phyloP scores from a whole-genome alignment of 2,329 filamentous ascomycete species.

The Eutypella sp. region DNA sequence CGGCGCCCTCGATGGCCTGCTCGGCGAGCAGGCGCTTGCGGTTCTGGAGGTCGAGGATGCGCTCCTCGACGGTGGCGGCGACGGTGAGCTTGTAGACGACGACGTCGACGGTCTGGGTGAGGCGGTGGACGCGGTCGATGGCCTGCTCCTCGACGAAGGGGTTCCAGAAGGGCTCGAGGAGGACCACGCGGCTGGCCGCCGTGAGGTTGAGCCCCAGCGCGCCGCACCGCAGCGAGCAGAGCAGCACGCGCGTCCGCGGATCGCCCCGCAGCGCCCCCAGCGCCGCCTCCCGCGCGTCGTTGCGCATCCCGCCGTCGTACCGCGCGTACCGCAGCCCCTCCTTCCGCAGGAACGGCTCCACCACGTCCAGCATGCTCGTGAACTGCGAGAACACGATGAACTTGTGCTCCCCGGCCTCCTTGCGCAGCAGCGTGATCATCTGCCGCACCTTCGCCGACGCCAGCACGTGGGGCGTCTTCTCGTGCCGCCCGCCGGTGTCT shows the following conservation, averaged over 20 bases:
- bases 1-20: constrained; percentile 79
- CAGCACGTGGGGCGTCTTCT: constrained; percentile 48
- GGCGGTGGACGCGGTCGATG: constrained; percentile 96
- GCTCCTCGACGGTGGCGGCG: constrained; percentile 80
- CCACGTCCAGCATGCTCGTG: constrained; percentile 94
- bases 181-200: constrained; percentile 86
- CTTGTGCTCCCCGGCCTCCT: constrained; percentile 78
- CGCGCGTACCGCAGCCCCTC: constrained; percentile 75
- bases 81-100: constrained; percentile 94
- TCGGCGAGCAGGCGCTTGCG: constrained; percentile 90
- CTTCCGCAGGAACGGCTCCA: constrained; percentile 81
- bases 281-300: constrained; percentile 85
- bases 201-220: constrained; percentile 91
- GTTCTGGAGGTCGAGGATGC: constrained; percentile 90
- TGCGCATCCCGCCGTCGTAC: constrained; percentile 93
- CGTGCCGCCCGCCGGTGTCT: constrained; percentile 33
- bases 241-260: constrained; percentile 69
- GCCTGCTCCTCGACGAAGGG: constrained; percentile 99
- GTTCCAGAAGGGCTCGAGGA: constrained; percentile 98
- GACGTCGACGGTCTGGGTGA: constrained; percentile 93
- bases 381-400: constrained; percentile 99
- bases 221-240: constrained; percentile 92
- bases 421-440: constrained; percentile 72
- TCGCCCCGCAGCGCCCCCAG: constrained; percentile 73
- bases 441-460: constrained; percentile 90